These are phyloP conservation scores for Diophrys sp. DNA, from an alignment of 73 alveolate genomes.

Conservation along the genomic window DNA sequence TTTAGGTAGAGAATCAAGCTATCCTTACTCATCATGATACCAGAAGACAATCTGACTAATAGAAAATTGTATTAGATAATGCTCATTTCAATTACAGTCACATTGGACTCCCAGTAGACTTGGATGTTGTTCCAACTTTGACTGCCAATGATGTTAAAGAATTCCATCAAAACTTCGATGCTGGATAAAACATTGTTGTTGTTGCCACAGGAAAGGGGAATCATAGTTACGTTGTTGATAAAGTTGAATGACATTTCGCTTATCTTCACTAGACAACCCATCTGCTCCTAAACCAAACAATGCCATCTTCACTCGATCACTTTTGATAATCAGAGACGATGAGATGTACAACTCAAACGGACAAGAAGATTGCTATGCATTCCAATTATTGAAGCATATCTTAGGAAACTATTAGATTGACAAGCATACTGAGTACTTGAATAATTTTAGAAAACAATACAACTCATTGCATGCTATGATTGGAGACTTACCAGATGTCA, in stretches of 20 bases:
- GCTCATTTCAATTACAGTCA: slow-evolving; percentile 60
- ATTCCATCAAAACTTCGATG: slow-evolving; percentile 59
- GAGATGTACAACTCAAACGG: slow-evolving; percentile 77
- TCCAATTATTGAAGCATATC: slow-evolving; percentile 59
- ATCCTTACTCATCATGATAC: slow-evolving; percentile 57
- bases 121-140: not conserved
- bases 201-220: slow-evolving; percentile 79
- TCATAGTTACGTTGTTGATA: slow-evolving; percentile 61
- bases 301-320: slow-evolving; percentile 74
- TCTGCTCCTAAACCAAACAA: slow-evolving; percentile 52
- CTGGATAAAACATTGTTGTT: slow-evolving; percentile 76
- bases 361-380: slow-evolving; percentile 70
- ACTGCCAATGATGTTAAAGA: slow-evolving; percentile 57
- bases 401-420: slow-evolving; percentile 72
- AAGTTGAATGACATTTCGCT: slow-evolving; percentile 59
- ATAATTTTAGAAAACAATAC: slow-evolving; percentile 69
- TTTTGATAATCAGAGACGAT: slow-evolving; percentile 77
- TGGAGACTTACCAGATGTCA: slow-evolving; percentile 80
- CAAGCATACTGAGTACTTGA: slow-evolving; percentile 76
- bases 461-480: slow-evolving; percentile 68
- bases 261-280: slow-evolving; percentile 39
- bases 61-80: too few species aligned
- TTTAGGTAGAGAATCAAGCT: too few species aligned
- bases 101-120: slow-evolving; percentile 50
- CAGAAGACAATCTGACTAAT: slow-evolving; percentile 50